phyloP scores from a whole-genome alignment of 306 rosid species.

The Acacia confusa region DNA sequence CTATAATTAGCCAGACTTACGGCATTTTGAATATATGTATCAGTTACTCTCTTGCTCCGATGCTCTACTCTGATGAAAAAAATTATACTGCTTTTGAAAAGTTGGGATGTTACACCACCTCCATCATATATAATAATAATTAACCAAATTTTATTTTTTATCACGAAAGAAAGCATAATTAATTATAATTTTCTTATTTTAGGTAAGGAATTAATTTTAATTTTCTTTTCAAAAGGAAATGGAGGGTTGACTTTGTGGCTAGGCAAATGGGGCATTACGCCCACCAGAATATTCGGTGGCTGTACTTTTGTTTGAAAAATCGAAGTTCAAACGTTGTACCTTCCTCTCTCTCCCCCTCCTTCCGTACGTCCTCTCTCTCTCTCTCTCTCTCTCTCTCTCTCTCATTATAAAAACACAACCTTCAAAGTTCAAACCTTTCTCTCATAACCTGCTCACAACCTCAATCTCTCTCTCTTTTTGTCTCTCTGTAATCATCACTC shows the following conservation, averaged over 20 bases:
- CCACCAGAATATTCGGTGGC: slow-evolving; percentile 39
- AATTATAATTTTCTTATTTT: too few species aligned
- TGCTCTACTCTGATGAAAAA: too few species aligned
- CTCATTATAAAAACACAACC: neutral
- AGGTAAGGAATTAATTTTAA: neutral
- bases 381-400: neutral
- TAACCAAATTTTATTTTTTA: neutral
- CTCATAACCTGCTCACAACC: neutral
- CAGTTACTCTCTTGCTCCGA: too few species aligned
- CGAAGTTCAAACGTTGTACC: slow-evolving; percentile 37
- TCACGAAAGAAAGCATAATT: too few species aligned
- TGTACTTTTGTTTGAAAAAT: slow-evolving; percentile 11
- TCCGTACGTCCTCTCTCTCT: slow-evolving; percentile 23
- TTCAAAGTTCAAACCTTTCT: neutral
- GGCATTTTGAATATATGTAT: too few species aligned
- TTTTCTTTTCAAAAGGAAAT: neutral
- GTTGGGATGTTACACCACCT: too few species aligned
- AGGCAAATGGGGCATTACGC: slow-evolving; percentile 39
- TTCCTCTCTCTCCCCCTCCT: neutral
- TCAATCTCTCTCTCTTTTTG: neutral
- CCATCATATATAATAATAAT: neutral
- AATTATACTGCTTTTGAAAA: too few species aligned
- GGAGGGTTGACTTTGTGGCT: slow-evolving; percentile 42
- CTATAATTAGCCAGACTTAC: too few species aligned
- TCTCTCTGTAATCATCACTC: too few species aligned